Conservation (phyloP, 2,329 filamentous ascomycete species). For the Pestalotiopsis sp. region DNA sequence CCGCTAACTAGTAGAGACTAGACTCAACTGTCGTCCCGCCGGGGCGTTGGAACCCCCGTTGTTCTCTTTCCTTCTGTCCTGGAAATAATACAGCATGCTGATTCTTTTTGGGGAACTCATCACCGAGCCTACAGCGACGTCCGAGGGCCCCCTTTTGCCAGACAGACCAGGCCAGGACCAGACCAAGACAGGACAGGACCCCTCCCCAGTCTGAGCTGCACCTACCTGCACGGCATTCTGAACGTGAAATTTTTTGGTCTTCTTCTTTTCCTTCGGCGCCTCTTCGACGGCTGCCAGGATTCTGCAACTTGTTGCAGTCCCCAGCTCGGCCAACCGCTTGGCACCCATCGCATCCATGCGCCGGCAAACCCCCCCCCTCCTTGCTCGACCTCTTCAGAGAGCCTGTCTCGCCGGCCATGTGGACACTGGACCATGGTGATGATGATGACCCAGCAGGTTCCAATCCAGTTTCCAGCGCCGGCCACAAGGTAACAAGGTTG, state of each 20-base stretch:
- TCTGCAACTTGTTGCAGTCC: conserved; percentile 12
- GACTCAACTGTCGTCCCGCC: not conserved
- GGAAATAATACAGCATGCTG: not conserved
- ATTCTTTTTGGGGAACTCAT: conserved; percentile 1
- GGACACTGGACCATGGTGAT: not conserved
- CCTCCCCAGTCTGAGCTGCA: not conserved
- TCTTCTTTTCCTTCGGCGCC: not conserved
- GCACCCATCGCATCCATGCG: conserved; percentile 1
- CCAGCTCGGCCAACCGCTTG: conserved; percentile 10
- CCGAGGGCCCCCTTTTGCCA: conserved; percentile 16
- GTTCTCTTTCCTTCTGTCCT: not conserved
- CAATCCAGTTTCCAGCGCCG: not conserved
- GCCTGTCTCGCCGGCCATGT: conserved; percentile 5
- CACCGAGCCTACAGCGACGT: conserved; percentile 10
- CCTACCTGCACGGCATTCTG: not conserved
- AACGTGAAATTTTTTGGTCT: not conserved
- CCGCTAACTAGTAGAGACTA: not conserved
- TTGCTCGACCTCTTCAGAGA: not conserved
- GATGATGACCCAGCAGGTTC: not conserved
- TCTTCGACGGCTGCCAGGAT: conserved; percentile 5
- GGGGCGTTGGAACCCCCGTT: conserved; percentile 3
- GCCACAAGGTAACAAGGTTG: not conserved
- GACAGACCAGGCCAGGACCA: not conserved
- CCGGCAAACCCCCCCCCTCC: not conserved
- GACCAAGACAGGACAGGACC: not conserved